phyloP scores from a whole-genome alignment of 2,329 filamentous ascomycete genomes.

The Gaeumannomyces sp. region DNA sequence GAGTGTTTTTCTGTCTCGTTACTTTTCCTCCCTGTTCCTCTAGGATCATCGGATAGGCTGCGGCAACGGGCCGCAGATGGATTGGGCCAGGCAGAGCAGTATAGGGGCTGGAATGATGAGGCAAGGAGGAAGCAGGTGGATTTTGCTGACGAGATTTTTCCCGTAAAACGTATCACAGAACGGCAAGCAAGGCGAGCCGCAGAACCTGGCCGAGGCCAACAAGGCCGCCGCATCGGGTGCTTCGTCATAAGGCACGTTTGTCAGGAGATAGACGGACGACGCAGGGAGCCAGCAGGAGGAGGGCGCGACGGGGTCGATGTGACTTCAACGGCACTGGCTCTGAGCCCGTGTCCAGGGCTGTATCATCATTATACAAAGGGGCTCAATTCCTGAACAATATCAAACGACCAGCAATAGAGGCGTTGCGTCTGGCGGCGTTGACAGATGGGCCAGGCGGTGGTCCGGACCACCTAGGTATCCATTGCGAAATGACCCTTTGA shows the following conservation, averaged over 20 bases:
- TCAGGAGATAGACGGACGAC: neutral
- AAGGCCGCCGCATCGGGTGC: constrained; percentile 29
- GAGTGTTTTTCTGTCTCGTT: constrained; percentile 37
- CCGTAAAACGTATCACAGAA: constrained; percentile 55
- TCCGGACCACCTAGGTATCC: neutral
- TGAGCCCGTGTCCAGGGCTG: neutral
- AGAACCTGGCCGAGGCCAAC: constrained; percentile 60
- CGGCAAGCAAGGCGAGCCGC: constrained; percentile 88
- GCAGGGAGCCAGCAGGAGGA: neutral
- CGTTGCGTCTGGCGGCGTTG: neutral
- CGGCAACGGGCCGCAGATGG: neutral
- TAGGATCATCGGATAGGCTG: neutral
- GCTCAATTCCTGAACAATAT: neutral
- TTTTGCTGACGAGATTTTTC: constrained; percentile 1
- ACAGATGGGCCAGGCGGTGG: neutral
- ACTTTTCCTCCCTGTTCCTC: neutral
- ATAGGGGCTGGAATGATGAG: neutral
- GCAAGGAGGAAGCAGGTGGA: neutral
- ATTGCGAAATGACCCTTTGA: neutral
- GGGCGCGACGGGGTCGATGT: neutral
- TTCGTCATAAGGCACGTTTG: constrained; percentile 16
- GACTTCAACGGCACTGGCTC: neutral
- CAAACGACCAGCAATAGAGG: neutral
- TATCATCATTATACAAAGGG: constrained; percentile 3
- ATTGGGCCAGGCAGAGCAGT: neutral